Conservation (phyloP, 1,284 basidiomycete genomes). For the Leccinum fuscescens region DNA sequence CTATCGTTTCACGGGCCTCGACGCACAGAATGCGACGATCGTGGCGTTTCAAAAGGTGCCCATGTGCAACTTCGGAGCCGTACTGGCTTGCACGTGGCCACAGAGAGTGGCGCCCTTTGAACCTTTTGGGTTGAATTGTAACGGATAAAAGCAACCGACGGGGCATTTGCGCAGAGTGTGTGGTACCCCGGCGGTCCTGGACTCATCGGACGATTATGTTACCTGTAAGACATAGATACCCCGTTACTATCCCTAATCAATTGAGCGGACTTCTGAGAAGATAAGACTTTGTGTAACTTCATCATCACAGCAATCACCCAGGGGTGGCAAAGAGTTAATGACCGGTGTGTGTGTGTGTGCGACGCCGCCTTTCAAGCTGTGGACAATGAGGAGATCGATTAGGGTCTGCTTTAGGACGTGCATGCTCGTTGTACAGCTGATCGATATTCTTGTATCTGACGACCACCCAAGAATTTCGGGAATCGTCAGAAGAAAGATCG, state of each 20-base stretch:
- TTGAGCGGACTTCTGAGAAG: not conserved
- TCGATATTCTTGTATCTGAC: not conserved
- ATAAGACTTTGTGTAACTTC: not conserved
- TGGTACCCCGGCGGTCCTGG: not conserved
- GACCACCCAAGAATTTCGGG: not conserved
- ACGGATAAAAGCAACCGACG: not conserved
- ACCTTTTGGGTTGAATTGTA: constrained; percentile 13
- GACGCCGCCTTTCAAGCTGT: not conserved
- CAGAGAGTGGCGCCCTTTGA: not conserved
- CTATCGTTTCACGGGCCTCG: not conserved
- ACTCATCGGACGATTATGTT: not conserved
- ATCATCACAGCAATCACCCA: not conserved
- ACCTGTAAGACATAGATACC: not conserved
- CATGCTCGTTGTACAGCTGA: not conserved
- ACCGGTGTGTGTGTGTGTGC: not conserved
- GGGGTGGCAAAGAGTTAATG: not conserved
- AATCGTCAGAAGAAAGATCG: not conserved
- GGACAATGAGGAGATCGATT: not conserved
- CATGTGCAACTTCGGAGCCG: not conserved
- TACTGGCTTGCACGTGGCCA: not conserved
- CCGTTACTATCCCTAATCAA: not conserved
- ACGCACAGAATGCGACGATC: not conserved
- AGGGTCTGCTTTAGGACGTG: not conserved
- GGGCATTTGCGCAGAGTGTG: not conserved
- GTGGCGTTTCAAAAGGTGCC: no score